Conservation (phyloP, 768 basidiomycete species). For the Collybia mongolica region DNA sequence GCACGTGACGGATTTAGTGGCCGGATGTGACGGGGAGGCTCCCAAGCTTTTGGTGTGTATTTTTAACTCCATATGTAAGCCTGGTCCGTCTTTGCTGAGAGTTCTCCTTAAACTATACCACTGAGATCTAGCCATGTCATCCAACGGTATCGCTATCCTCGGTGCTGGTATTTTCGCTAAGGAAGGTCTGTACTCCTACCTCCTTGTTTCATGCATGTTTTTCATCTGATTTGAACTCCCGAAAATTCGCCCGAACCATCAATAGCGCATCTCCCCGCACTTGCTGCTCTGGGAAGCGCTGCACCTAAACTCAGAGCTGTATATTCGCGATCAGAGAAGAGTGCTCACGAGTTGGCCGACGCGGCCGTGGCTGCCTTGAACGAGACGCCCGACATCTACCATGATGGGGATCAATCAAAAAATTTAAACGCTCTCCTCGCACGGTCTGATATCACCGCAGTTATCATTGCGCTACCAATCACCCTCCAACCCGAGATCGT, state of each 20-base stretch:
- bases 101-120: conserved; percentile 5
- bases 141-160: conserved; percentile 67
- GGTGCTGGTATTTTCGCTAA: conserved; percentile 80
- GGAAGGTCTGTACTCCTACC: conserved; percentile 50
- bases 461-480: conserved; percentile 80
- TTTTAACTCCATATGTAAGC: conserved; percentile 5
- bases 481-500: conserved; percentile 69
- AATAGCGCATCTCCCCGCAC: conserved; percentile 77
- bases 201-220: conserved; percentile 17
- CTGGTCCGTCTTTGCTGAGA: neutral
- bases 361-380: conserved; percentile 38
- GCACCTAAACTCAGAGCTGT: conserved; percentile 58
- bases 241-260: conserved; percentile 20
- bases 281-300: conserved; percentile 48
- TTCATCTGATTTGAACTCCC: conserved; percentile 4
- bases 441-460: conserved; percentile 66
- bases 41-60: neutral
- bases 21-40: neutral
- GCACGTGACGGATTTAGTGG: conserved; percentile 15
- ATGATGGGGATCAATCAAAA: conserved; percentile 44
- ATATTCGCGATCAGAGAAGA: conserved; percentile 76
- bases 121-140: conserved; percentile 34
- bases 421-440: conserved; percentile 65
- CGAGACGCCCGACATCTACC: conserved; percentile 48
- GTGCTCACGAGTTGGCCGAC: conserved; percentile 50